Percentiles rank a stretch among this genome's conserved stretches.
These are phyloP conservation scores for Globisporangium nodosum DNA, from an alignment of 352 stramenopile genomes.

Conservation along the genomic window DNA sequence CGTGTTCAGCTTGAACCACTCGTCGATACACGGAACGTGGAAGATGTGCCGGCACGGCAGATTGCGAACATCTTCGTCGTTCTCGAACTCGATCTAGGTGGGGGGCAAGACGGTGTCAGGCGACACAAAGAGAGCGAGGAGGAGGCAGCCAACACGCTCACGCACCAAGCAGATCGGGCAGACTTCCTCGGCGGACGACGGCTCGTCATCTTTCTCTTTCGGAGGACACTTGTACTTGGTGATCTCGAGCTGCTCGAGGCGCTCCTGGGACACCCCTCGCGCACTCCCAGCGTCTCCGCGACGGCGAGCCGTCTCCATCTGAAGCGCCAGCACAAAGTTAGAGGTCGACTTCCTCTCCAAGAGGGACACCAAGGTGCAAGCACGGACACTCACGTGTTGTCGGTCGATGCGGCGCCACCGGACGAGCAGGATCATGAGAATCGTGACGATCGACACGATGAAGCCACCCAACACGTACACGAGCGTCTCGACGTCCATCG, in stretches of 20 bases:
- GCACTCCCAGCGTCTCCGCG: conserved; percentile 31
- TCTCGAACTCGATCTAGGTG: conserved; percentile 64
- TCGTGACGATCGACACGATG: conserved; percentile 52
- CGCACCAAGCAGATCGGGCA: conserved; percentile 72
- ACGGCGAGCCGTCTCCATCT: conserved; percentile 48
- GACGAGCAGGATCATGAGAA: conserved; percentile 53
- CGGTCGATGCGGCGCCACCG: conserved; percentile 58
- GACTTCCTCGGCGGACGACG: conserved; percentile 42
- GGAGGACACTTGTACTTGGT: conserved; percentile 48
- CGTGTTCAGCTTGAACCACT: conserved; percentile 86
- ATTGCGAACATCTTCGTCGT: conserved; percentile 68
- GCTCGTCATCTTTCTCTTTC: conserved; percentile 2
- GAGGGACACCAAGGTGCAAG: not conserved
- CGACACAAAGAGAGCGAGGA: too few relatives aligned
- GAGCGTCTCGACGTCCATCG: conserved; percentile 55
- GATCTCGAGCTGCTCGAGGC: conserved; percentile 54
- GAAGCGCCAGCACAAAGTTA: not conserved
- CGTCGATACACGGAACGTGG: conserved; percentile 84
- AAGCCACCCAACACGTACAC: conserved; percentile 69
- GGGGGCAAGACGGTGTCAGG: not conserved
- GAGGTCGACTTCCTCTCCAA: not conserved
- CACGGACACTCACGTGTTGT: conserved; percentile 33
- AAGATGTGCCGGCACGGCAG: conserved; percentile 87
- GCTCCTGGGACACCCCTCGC: conserved; percentile 52
- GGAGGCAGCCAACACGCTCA: not conserved